Conservation (phyloP, 2,329 filamentous ascomycete genomes). For the Cryoendolithus antarcticus region DNA sequence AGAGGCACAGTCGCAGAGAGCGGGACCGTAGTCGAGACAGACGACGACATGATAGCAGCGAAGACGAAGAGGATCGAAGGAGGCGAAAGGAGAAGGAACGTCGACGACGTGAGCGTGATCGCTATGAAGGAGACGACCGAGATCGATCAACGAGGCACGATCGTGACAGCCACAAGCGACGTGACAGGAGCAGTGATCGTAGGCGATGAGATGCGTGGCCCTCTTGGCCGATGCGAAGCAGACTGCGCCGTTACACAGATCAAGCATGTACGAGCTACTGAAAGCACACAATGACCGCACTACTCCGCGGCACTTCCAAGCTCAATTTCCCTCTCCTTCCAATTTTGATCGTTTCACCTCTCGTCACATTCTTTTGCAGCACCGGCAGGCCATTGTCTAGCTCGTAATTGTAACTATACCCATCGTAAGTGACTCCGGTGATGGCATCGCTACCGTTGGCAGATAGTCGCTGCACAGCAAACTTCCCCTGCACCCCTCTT, state of each 20-base stretch:
- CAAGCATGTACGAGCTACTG: too few relatives aligned
- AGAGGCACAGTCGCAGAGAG: conserved; percentile 5
- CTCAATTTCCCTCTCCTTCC: conserved; percentile 24
- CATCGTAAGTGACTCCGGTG: conserved; percentile 49
- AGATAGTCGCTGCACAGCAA: conserved; percentile 37
- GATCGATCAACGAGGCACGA: conserved; percentile 10
- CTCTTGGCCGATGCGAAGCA: too few relatives aligned
- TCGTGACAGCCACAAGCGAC: conserved; percentile 12
- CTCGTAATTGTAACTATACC: conserved; percentile 50
- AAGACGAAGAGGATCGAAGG: conserved; percentile 11
- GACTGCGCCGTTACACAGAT: too few relatives aligned
- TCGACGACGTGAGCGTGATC: conserved; percentile 11
- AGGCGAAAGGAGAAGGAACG: conserved; percentile 10
- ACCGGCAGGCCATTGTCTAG: conserved; percentile 43
- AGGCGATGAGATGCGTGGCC: neutral
- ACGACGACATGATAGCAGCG: conserved; percentile 12
- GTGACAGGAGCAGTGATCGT: conserved; percentile 9
- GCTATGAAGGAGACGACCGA: conserved; percentile 9
- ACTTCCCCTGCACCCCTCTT: conserved; percentile 12
- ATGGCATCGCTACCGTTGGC: conserved; percentile 55
- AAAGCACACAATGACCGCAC: conserved; percentile 14
- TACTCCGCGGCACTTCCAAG: conserved; percentile 17
- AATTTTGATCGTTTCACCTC: conserved; percentile 31
- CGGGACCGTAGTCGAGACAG: conserved; percentile 9
- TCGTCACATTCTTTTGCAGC: conserved; percentile 42